phyloP scores from a whole-genome alignment of 345 rosid genomes.

The Physaria fendleri region DNA sequence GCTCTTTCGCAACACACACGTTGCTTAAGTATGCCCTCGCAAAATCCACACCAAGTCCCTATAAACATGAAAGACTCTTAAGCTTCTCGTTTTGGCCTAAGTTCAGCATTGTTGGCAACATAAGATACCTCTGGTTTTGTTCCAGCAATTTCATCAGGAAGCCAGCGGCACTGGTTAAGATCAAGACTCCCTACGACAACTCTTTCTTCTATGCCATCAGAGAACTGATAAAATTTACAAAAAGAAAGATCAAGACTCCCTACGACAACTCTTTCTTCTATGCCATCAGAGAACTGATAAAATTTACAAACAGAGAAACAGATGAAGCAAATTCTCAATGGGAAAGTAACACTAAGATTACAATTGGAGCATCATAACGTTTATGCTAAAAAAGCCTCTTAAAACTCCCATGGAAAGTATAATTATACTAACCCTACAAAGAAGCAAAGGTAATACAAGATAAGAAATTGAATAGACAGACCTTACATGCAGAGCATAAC shows the following conservation, averaged over 20 bases:
- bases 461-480: constrained; percentile 34
- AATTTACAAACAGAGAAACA: not conserved
- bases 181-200: constrained; percentile 88
- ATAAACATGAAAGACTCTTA: not conserved
- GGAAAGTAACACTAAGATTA: not conserved
- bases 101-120: not conserved
- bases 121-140: constrained; percentile 64
- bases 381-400: no score
- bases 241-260: constrained; percentile 88
- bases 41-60: constrained; percentile 63
- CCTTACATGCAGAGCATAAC: constrained; percentile 70
- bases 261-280: constrained; percentile 79
- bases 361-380: no score
- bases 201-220: constrained; percentile 59
- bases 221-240: constrained; percentile 42
- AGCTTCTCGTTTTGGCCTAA: not conserved
- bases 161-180: constrained; percentile 74
- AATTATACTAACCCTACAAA: not conserved
- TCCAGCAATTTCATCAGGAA: constrained; percentile 85
- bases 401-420: no score
- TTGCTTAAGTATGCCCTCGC: constrained; percentile 87
- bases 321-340: not conserved
- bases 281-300: constrained; percentile 48
- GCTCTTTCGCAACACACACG: constrained; percentile 79
- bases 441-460: not conserved